phyloP scores from a whole-genome alignment of 1,284 basidiomycete species.

The Moesziomyces aphidis region DNA sequence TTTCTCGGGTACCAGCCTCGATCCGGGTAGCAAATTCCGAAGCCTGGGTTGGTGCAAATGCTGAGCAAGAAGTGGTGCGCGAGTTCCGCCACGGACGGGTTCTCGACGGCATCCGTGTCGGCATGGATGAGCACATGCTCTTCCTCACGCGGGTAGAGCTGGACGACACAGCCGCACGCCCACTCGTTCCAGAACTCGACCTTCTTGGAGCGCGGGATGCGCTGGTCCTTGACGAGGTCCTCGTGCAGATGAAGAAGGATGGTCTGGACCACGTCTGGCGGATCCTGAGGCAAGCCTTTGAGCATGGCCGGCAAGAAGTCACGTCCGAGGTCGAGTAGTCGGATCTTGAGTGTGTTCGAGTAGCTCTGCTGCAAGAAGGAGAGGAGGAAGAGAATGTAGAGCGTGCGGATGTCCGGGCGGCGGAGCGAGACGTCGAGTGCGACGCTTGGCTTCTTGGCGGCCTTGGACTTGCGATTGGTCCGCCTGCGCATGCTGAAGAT shows the following conservation, averaged over 20 bases:
- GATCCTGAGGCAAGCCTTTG: constrained; percentile 53
- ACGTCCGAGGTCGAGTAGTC: constrained; percentile 49
- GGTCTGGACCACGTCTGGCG: constrained; percentile 54
- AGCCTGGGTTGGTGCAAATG: constrained; percentile 83
- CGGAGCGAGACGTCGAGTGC: constrained; percentile 46
- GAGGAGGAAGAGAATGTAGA: constrained; percentile 61
- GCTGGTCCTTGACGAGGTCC: constrained; percentile 55
- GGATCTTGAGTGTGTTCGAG: constrained; percentile 38
- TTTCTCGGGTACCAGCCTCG: constrained; percentile 83
- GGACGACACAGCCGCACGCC: constrained; percentile 52
- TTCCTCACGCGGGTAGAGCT: constrained; percentile 55
- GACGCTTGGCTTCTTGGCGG: constrained; percentile 27
- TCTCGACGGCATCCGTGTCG: constrained; percentile 21
- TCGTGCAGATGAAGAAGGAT: constrained; percentile 60
- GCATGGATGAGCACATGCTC: constrained; percentile 47
- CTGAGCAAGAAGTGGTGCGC: constrained; percentile 88
- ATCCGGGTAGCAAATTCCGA: constrained; percentile 88
- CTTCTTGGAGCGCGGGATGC: constrained; percentile 53
- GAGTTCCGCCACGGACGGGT: constrained; percentile 76
- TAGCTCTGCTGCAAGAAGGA: constrained; percentile 57
- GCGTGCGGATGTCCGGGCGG: constrained; percentile 60
- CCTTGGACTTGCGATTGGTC: constrained; percentile 21
- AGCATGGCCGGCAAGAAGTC: constrained; percentile 51
- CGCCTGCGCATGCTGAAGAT: constrained; percentile 56
- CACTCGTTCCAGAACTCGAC: constrained; percentile 60